These are phyloP conservation scores for Xylona heveae DNA, from an alignment of 495 filamentous ascomycete species.

Conservation along the genomic window DNA sequence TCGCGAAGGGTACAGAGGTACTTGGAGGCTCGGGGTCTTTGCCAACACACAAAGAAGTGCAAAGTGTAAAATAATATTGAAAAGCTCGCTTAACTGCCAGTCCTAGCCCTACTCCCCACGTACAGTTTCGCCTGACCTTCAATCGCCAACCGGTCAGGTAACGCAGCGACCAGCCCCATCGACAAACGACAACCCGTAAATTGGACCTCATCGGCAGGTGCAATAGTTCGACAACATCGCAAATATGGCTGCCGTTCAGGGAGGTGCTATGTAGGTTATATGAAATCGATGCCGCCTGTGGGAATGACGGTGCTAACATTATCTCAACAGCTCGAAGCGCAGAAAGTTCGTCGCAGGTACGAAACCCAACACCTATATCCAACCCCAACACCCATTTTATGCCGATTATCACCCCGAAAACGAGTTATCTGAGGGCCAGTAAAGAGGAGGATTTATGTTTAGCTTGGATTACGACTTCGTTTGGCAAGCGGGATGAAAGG, in stretches of 20 bases:
- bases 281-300: background rate
- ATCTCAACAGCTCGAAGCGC: conserved; percentile 59
- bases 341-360: conserved; percentile 89
- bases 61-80: too few species aligned
- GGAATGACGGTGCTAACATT: conserved; percentile 4
- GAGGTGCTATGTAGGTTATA: conserved; percentile 36
- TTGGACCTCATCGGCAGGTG: conserved; percentile 10
- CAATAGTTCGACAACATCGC: conserved; percentile 9
- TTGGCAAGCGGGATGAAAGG: too few species aligned
- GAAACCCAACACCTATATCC: conserved; percentile 4
- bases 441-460: too few species aligned
- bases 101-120: conserved; percentile 1
- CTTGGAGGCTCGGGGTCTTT: too few species aligned
- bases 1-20: too few species aligned
- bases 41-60: too few species aligned
- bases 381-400: too few species aligned
- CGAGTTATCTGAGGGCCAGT: too few species aligned
- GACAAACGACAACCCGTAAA: background rate
- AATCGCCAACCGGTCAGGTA: conserved; percentile 1
- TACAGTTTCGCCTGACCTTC: conserved; percentile 1
- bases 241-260: conserved; percentile 44
- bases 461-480: too few species aligned
- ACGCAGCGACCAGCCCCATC: conserved; percentile 1
- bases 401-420: too few species aligned
- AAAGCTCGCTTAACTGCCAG: too few species aligned